Evolutionary conservation across 768 basidiomycete species (phyloP), one percentile per base, ranked within the genome.

Genomic region (Steccherinum ochraceum): DNA sequence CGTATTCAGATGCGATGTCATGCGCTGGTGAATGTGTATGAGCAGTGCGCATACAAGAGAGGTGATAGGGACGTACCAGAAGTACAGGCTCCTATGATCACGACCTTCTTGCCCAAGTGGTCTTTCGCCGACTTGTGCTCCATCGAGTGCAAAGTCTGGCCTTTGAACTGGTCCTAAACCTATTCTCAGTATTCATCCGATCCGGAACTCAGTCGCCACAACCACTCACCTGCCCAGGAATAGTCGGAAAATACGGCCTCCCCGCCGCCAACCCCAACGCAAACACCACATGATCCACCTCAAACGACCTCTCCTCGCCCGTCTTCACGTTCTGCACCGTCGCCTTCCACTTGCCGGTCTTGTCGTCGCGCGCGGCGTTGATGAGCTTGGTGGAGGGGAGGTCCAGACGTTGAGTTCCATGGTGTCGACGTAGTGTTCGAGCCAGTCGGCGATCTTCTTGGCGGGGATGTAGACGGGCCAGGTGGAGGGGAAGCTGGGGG

Each of bases 51-150:
- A 49, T 30, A 44, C 19, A 13, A 23, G 19, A 3, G 12, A 2
- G 21, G 12, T 35, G 19, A 68, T 12, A 73, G n/a, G 5, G 19
- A 21, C 5, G 20, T 25, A 77, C 76, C 76, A 18, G 83, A 83
- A 46, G 77, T 83, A 40, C 80, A 79, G n/a, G 84, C 76, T 12
- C 86, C 84, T 2, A 88, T 69, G n/a, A 87, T 70, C 1, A 86
- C 69, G 4, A 77, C 83, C 56, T 79, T 84, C 69, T 86, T 85
- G 5, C 83, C 83, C 4, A 65, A 52, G 56, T 78, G 52, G 41
- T 53, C 52, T 21, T 20, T 35, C 5, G 52, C 52, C 10, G 10
- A 10, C 42, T 53, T 23, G 25, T 53, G 52, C 23, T 53, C 40
- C n/a, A 41, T 49, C 39, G 52, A 53, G 42, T 53, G 52, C 3